These are phyloP conservation scores for Lactifluus piperatus DNA, from an alignment of 768 basidiomycete genomes.

Conservation along the genomic window DNA sequence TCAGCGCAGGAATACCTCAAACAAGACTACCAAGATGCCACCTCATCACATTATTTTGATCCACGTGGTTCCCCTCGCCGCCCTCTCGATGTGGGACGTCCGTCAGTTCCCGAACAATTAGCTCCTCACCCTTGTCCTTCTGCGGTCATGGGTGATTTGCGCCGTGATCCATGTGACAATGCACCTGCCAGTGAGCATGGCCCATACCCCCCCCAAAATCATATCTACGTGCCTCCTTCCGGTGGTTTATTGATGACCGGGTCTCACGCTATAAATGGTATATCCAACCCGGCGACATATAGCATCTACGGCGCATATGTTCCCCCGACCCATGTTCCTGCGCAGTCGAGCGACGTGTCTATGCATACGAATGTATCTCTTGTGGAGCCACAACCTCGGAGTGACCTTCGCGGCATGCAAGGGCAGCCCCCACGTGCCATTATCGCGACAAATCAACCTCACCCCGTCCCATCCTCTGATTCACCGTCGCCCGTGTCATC, in stretches of 20 bases:
- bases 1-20: slow-evolving; percentile 15
- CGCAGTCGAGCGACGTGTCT: neutral
- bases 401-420: neutral
- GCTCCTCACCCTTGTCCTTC: neutral
- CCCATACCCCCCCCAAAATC: slow-evolving; percentile 4
- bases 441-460: neutral
- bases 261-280: slow-evolving; percentile 7
- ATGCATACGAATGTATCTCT: slow-evolving; percentile 3
- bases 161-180: slow-evolving; percentile 11
- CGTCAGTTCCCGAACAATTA: slow-evolving; percentile 1
- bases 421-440: neutral
- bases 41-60: slow-evolving; percentile 13
- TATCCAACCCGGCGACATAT: slow-evolving; percentile 8
- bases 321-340: slow-evolving; percentile 13
- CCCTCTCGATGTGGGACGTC: neutral
- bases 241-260: slow-evolving; percentile 14
- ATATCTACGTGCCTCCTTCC: slow-evolving; percentile 8
- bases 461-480: slow-evolving; percentile 2
- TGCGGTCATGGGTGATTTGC: slow-evolving; percentile 5
- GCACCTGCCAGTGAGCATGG: slow-evolving; percentile 10
- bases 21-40: slow-evolving; percentile 6
- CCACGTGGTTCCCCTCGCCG: slow-evolving; percentile 15
- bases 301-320: slow-evolving; percentile 11
- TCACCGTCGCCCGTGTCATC: slow-evolving; percentile 20
- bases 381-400: slow-evolving; percentile 7